These are phyloP conservation scores for Aureobasidium pullulans DNA, from an alignment of 2,329 filamentous ascomycete genomes.

Conservation along the genomic window DNA sequence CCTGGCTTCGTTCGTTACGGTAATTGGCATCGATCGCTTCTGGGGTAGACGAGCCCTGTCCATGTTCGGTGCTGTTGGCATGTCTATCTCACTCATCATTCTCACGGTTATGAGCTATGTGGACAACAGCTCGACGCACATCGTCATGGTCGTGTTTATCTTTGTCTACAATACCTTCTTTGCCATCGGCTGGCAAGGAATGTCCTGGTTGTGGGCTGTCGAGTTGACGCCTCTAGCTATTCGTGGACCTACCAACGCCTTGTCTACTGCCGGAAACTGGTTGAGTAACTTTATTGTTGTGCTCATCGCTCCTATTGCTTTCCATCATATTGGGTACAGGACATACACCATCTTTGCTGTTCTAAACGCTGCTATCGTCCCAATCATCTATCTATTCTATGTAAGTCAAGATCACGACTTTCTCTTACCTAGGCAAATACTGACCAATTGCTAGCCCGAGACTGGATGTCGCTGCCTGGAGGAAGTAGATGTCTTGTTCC, in stretches of 20 bases:
- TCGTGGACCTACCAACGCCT: constrained; percentile 55
- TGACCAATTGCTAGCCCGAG: constrained; percentile 40
- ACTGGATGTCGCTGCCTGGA: constrained; percentile 52
- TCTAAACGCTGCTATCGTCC: constrained; percentile 28
- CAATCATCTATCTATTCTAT: background rate
- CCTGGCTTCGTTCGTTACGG: constrained; percentile 42
- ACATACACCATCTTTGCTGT: constrained; percentile 31
- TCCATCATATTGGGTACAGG: constrained; percentile 21
- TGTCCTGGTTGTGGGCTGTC: constrained; percentile 56
- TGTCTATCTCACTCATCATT: constrained; percentile 36
- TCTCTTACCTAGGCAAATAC: background rate
- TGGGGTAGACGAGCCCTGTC: constrained; percentile 28
- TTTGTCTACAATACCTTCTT: constrained; percentile 59
- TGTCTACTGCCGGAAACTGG: constrained; percentile 56
- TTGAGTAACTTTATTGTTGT: constrained; percentile 45
- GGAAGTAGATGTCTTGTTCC: constrained; percentile 63
- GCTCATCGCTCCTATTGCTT: constrained; percentile 20
- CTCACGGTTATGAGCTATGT: constrained; percentile 32
- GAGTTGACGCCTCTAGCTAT: constrained; percentile 53
- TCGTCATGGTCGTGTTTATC: constrained; percentile 61
- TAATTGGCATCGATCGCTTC: constrained; percentile 34
- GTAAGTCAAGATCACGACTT: background rate
- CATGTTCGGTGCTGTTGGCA: constrained; percentile 31
- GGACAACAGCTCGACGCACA: constrained; percentile 44
- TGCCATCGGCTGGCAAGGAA: constrained; percentile 52